Evolutionary conservation across 2,329 filamentous ascomycete genomes (phyloP), one percentile per base, ranked within the genome.

Genomic region (Penicillium olsonii): DNA sequence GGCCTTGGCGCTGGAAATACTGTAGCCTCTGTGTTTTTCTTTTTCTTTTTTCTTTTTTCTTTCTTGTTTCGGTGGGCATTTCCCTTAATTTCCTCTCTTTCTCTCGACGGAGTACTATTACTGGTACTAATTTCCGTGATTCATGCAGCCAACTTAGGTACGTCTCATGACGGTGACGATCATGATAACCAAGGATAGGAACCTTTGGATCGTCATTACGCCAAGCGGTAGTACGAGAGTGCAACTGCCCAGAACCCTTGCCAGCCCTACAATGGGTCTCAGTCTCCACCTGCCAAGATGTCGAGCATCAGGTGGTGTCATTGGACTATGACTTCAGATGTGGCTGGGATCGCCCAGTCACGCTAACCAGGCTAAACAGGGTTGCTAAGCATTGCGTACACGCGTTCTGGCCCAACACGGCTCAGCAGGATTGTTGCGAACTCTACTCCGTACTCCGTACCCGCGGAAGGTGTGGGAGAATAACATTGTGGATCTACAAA

Each of bases 241-340:
- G 34, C 51, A 19, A 35, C 12, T 41, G 44, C 19, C 45, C 20
- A 45, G 22, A 35, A 35, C 45, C 54, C 51, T 50, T 42, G 38
- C 55, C 55, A 55, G 58, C 58, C 58, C 58, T 59, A 59, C 35
- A 33, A 44, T 27, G 45, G 29, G 22, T 34, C 35, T 19, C 45
- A 26, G 29, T 41, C 56, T 48, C 52, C 57, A 58, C 57, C 40
- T 50, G 56, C 54, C 56, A 58, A 60, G 57, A 39, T 47, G 38
- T 47, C 39, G 33, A 22, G 35, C 27, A 41, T 37, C 35, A 37
- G 35, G 22, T 43, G 29, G 42, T 34, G 15, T 40, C 38, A 55
- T 49, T 43, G 53, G 53, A n/a, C 42, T 29, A 41, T 58, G 53
- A 54, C 42, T 54, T 56, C 45, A 56, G 42, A 37, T 11, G 41